Percentiles rank a stretch among this genome's conserved stretches.
These are phyloP conservation scores for Inga oerstediana DNA, from an alignment of 306 rosid species.

Conservation along the genomic window DNA sequence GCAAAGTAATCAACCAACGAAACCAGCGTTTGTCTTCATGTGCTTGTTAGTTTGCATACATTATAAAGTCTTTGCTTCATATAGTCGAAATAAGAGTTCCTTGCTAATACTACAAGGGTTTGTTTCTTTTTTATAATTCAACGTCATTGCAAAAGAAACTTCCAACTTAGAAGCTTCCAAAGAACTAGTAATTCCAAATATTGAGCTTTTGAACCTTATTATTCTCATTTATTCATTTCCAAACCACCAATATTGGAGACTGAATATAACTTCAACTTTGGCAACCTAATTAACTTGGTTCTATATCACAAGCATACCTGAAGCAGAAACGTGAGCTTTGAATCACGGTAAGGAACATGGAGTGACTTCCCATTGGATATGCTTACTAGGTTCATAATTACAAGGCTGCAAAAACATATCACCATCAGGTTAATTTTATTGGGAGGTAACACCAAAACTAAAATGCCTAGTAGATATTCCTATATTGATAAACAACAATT, in stretches of 20 bases:
- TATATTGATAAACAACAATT: constrained; percentile 17
- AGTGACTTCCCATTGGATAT: constrained; percentile 88
- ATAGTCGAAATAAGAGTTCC: constrained; percentile 15
- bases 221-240: not conserved
- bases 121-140: not conserved
- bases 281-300: constrained; percentile 16
- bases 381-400: constrained; percentile 91
- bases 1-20: not conserved
- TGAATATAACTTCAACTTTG: constrained; percentile 1
- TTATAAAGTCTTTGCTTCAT: constrained; percentile 9
- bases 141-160: not conserved
- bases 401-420: constrained; percentile 68
- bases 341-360: constrained; percentile 96
- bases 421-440: constrained; percentile 19
- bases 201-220: not conserved
- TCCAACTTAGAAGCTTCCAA: not conserved
- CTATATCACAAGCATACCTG: constrained; percentile 61
- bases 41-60: not conserved
- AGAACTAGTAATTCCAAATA: not conserved
- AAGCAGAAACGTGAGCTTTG: constrained; percentile 95
- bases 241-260: not conserved
- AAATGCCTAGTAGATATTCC: not conserved
- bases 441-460: constrained; percentile 4
- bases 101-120: not conserved
- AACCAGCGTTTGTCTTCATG: not conserved